These are phyloP conservation scores for Ophiostoma ips DNA, from an alignment of 2,329 filamentous ascomycete species.

Conservation along the genomic window DNA sequence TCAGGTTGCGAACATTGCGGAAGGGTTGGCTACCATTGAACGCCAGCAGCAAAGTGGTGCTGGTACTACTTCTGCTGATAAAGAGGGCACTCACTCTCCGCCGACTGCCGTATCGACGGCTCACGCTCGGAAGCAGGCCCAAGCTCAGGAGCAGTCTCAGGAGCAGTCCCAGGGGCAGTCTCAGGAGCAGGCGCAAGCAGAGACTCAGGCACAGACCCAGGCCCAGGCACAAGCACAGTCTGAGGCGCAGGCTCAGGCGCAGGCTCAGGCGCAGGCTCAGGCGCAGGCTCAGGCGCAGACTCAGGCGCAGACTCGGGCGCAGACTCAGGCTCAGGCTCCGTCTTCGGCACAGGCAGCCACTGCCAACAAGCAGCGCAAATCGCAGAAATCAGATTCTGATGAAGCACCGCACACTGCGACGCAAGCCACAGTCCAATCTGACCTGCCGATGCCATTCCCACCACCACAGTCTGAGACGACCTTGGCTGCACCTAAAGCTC, in stretches of 20 bases:
- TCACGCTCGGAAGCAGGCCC: conserved; percentile 34
- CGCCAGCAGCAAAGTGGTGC: background rate
- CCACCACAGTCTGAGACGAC: conserved; percentile 52
- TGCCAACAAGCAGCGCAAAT: conserved; percentile 11
- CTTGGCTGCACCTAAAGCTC: conserved; percentile 74
- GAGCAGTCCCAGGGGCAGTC: conserved; percentile 30
- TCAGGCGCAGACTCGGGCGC: too few species aligned
- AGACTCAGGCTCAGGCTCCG: too few species aligned
- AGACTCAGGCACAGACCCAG: too few species aligned
- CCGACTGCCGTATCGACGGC: conserved; percentile 50
- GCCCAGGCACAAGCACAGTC: background rate
- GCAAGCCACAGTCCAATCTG: conserved; percentile 31
- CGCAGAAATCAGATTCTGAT: conserved; percentile 17
- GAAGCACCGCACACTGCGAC: background rate
- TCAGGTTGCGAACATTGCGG: background rate
- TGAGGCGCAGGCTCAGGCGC: background rate
- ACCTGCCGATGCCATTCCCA: conserved; percentile 64
- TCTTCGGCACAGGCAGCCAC: background rate
- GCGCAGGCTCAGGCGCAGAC: too few species aligned
- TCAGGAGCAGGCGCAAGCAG: too few species aligned
- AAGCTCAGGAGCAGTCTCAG: conserved; percentile 27
- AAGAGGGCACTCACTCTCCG: conserved; percentile 19
- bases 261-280: conserved; percentile 41
- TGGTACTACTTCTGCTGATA: background rate
- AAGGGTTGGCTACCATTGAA: background rate